A percentile compares a stretch with the other conserved stretches of the same genome.
Evolutionary conservation across 305 asterid genomes (phyloP).

Genomic region (Fraxinus albicans): DNA sequence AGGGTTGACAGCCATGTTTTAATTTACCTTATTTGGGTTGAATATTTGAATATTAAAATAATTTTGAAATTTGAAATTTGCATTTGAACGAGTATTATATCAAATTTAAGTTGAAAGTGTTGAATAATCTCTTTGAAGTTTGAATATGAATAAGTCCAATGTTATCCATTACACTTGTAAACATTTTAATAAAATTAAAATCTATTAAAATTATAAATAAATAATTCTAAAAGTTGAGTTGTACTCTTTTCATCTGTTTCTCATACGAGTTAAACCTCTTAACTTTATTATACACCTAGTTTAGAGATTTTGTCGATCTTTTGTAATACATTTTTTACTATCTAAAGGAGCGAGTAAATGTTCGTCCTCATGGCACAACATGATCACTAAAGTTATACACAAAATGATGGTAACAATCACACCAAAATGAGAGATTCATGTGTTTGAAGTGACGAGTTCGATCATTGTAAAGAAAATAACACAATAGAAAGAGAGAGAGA

Average conservation of each 20-base stretch:
- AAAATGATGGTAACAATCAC: background rate
- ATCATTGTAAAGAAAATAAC: too few species aligned
- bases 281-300: conserved; percentile 49
- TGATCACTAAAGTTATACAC: background rate
- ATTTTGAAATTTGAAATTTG: background rate
- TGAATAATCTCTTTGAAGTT: background rate
- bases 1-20: background rate
- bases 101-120: background rate
- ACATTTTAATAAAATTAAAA: too few species aligned
- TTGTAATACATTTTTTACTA: conserved; percentile 45
- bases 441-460: background rate
- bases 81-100: background rate
- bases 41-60: background rate
- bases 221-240: conserved; percentile 33
- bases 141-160: background rate
- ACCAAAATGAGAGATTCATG: background rate
- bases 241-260: conserved; percentile 36
- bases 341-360: background rate
- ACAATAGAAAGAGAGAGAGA: background rate
- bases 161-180: conserved; percentile 12
- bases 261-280: conserved; percentile 33
- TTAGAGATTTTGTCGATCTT: conserved; percentile 67
- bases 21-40: background rate
- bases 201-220: background rate
- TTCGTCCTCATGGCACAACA: background rate